phyloP scores from a whole-genome alignment of 169 alveolate species.

The Cryptosporidium canis region DNA sequence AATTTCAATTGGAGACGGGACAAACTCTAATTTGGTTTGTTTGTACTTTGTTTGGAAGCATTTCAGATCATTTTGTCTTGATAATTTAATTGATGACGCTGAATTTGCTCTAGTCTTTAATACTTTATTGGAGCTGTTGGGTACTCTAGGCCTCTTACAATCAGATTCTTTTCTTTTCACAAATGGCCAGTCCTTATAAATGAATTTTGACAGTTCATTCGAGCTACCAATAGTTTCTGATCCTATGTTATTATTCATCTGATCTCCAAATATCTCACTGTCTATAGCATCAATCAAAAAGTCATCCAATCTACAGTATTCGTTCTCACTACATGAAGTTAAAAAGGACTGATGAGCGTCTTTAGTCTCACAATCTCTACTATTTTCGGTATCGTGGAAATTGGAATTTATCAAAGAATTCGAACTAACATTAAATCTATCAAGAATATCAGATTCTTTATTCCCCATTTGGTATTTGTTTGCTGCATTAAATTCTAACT shows the following conservation, averaged over 20 bases:
- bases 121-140: too few relatives aligned
- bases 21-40: neutral
- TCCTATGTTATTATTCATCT: too few relatives aligned
- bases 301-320: neutral
- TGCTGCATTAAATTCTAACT: neutral
- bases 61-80: neutral
- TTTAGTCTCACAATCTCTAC: too few relatives aligned
- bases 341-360: too few relatives aligned
- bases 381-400: too few relatives aligned
- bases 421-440: neutral
- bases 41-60: neutral
- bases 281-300: neutral
- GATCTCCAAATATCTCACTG: neutral
- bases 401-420: neutral
- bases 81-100: neutral
- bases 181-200: conserved; percentile 9
- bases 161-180: neutral
- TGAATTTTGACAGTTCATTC: neutral
- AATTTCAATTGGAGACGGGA: neutral
- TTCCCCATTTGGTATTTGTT: neutral
- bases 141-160: neutral
- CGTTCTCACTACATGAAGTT: too few relatives aligned
- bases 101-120: neutral
- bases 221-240: neutral
- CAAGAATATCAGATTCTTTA: neutral